Conservation (phyloP, 805 yeast genomes). For the Yarrowia sp. region DNA sequence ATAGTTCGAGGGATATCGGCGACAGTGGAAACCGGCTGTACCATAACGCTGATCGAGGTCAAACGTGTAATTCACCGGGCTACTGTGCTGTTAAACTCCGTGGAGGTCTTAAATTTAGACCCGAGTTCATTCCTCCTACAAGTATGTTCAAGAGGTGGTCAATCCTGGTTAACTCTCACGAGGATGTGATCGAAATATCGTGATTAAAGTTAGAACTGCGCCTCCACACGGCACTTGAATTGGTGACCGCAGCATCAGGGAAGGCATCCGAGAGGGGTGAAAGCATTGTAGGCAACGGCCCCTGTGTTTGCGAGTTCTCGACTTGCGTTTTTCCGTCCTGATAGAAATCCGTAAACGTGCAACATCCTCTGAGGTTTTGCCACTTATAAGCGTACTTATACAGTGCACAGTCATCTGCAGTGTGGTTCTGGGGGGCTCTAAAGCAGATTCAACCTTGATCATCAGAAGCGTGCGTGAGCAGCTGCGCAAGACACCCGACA, state of each 20-base stretch:
- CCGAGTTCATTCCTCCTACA: too few relatives aligned
- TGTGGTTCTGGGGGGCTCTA: constrained; percentile 41
- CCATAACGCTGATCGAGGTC: too few relatives aligned
- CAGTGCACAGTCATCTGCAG: constrained; percentile 3
- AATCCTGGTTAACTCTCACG: neutral
- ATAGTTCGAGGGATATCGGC: neutral
- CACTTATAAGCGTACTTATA: constrained; percentile 5
- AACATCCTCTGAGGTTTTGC: neutral
- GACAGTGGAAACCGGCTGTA: neutral
- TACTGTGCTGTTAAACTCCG: too few relatives aligned
- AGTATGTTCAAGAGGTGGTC: neutral
- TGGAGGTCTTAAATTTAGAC: too few relatives aligned
- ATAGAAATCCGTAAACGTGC: neutral
- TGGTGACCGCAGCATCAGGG: constrained; percentile 1
- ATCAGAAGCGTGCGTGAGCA: constrained; percentile 57
- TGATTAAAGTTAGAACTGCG: constrained; percentile 33
- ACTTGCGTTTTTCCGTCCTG: too few relatives aligned
- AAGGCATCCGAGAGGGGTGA: neutral
- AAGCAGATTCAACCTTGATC: constrained; percentile 44
- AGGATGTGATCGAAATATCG: neutral
- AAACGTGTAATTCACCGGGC: too few relatives aligned
- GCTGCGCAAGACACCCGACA: constrained; percentile 64
- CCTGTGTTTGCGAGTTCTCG: too few relatives aligned
- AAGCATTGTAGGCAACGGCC: too few relatives aligned
- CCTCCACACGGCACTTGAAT: constrained; percentile 30